Base-by-base conservation (phyloP, 164 flowering plant genomes). In the Chimonanthus praecox region DNA sequence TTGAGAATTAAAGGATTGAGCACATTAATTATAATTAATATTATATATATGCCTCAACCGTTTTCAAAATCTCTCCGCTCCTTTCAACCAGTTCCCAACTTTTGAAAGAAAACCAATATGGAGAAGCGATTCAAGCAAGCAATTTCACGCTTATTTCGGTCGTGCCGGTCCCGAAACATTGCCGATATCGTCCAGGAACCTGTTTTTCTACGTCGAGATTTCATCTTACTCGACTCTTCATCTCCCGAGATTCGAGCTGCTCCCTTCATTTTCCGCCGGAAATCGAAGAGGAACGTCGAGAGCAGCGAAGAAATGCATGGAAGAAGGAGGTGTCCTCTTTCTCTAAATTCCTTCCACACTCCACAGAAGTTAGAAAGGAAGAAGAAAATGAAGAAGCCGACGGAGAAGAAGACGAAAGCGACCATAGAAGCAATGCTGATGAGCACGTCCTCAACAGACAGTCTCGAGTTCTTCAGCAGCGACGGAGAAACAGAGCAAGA, bases 101-200 rank as follows among this genome's bases (percentile, higher is more conserved):
- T 54, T 54, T 54, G 60, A 54, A 54, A 54, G 60, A 54, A n/a
- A 54, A 49, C 64, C 49, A 21, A 67, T 45, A 91, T 91, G 96
- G 93, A 88, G 74, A 86, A 80, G 44, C 72, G 79, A 51, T 73
- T 88, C 64, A 91, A 88, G 78, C 75, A 78, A 8, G 73, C 86
- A 75, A 70, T 89, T 74, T 84, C 90, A 65, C 80, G 86, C 71
- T 78, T 91, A 77, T 82, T 91, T 68, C 87, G 80, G 7, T 86
- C 91, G 0, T 91, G 97, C 81, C 71, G 82, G 66, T 47, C 87
- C 71, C 76, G 84, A 47, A 76, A 80, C 88, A 11, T 81, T 46
- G 63, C 82, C 33, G 93, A 86, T 50, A 80, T 85, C 20, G 68
- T 78, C 8, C 78, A 81, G 6, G 80, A 80, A 8, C 84, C 88